Conservation (phyloP, 768 basidiomycete species). For the Cystobasidium tubakii region DNA sequence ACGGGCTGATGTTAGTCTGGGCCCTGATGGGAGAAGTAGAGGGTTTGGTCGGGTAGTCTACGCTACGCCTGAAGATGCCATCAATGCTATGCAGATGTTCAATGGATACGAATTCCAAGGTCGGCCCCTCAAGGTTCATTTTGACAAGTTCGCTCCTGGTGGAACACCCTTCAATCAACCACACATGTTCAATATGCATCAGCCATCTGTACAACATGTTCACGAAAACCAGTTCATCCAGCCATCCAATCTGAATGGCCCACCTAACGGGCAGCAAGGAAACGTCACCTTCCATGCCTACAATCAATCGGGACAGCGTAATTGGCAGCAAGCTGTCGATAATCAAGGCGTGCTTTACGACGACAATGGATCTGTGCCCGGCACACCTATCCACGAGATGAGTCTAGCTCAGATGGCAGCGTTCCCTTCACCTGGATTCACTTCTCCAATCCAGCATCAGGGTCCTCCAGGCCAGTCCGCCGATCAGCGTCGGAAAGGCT, state of each 20-base stretch:
- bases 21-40: conserved; percentile 76
- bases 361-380: background rate
- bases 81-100: conserved; percentile 75
- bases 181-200: conserved; percentile 7
- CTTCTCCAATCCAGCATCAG: conserved; percentile 12
- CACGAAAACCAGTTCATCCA: background rate
- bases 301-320: background rate
- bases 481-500: conserved; percentile 13
- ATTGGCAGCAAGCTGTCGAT: background rate
- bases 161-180: conserved; percentile 11
- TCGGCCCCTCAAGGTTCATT: conserved; percentile 78
- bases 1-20: conserved; percentile 82
- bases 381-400: conserved; percentile 25
- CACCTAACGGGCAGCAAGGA: background rate
- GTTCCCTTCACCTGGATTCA: conserved; percentile 33
- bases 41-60: conserved; percentile 92
- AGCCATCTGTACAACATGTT: conserved; percentile 12
- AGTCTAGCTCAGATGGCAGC: background rate
- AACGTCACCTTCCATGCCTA: background rate
- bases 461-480: background rate
- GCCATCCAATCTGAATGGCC: background rate
- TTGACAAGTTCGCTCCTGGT: conserved; percentile 62
- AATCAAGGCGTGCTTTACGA: background rate
- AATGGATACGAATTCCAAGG: conserved; percentile 91
- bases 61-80: conserved; percentile 73